These are phyloP conservation scores for Nicotiana knightiana DNA, from an alignment of 257 asterid genomes.

Conservation along the genomic window DNA sequence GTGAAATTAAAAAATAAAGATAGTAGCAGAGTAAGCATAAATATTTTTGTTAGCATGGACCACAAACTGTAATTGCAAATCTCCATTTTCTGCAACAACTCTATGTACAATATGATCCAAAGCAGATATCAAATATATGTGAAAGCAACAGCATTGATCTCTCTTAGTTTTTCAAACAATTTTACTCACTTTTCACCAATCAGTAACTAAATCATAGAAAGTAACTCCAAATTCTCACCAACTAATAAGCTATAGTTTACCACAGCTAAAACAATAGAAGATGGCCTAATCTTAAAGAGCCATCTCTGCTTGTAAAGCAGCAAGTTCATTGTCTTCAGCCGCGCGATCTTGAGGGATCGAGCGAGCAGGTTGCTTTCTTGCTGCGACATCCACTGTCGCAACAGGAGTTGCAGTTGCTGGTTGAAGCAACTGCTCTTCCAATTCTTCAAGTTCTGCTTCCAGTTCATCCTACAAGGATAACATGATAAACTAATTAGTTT, in stretches of 20 bases:
- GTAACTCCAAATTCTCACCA: background rate
- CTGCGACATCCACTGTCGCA: conserved; percentile 35
- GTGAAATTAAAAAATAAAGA: background rate
- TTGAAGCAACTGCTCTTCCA: conserved; percentile 73
- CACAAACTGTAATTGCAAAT: background rate
- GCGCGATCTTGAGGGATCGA: conserved; percentile 47
- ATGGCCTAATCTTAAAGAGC: conserved; percentile 43
- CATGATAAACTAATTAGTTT: background rate
- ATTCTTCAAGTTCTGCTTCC: conserved; percentile 75
- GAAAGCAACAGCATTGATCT: background rate
- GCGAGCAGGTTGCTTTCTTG: conserved; percentile 41
- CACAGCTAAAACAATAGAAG: background rate
- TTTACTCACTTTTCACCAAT: background rate
- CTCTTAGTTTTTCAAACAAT: too few relatives aligned
- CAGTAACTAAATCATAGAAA: background rate
- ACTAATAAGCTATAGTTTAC: too few relatives aligned
- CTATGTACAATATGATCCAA: background rate
- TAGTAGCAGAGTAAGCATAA: background rate
- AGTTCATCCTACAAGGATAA: conserved; percentile 56
- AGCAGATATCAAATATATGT: background rate
- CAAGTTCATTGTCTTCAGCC: conserved; percentile 78
- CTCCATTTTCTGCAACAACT: background rate
- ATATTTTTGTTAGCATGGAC: background rate
- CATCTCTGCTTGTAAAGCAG: conserved; percentile 84
- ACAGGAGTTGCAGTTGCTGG: conserved; percentile 61